Evolutionary conservation across 345 rosid species (phyloP), one percentile per base, ranked within the genome.

Genomic region (Ailanthus altissimus): DNA sequence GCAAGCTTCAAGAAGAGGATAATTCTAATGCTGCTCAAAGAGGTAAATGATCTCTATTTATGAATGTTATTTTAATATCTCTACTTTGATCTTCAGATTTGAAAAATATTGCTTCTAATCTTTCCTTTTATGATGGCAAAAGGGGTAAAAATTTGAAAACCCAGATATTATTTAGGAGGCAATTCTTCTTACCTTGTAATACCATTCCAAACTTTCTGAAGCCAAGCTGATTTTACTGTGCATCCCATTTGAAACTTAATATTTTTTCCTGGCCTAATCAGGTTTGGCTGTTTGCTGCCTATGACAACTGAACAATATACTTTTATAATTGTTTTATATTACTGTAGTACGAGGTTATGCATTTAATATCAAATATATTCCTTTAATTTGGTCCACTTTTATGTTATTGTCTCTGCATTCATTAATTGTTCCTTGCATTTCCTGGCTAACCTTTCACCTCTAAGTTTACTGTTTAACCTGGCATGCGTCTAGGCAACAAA

Each of bases 1-100:
- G 97, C 76, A 93, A 92, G 89, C 90, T 92, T 78, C 97, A 89
- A 81, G 99, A 91, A 86, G 97, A 93, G 78, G 97, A 93, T 81
- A 92, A 82, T 75, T 81, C 90, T 43, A 96, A 83, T 86, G 83
- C 89, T 73, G 73, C 85, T 78, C 98, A 91, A 81, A 89, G 89
- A 84, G 99, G 99, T 92, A 68, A 75, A 46, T 59, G 23, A 57
- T 61, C n/a, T 69, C 46, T 23, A 42, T 54, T 62, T 51, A 38
- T 42, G 7, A 43, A 42, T 65, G 65, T 75, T 67, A 47, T 73
- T 70, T 76, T 38, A 49, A 46, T n/a, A 10, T 50, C 12, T 26
- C n/a, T 18, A 67, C n/a, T 32, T 40, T 59, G 14, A 43, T 61
- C 15, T 60, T 79, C 18, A 26, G 3, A 28, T 63, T 65, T 38